Conservation (phyloP, 169 alveolate genomes). For the Plasmodium berghei region DNA sequence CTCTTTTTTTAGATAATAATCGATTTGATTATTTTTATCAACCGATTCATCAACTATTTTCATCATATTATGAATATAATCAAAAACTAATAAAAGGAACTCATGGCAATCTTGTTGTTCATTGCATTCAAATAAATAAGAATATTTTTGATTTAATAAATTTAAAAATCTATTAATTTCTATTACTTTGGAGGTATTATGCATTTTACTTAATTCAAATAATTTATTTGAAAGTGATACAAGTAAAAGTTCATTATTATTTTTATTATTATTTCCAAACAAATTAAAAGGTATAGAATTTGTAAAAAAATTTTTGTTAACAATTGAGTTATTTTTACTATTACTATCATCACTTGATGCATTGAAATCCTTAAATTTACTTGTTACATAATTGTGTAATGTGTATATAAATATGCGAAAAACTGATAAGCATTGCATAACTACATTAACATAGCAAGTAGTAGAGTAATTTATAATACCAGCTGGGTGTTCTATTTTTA, state of each 20-base stretch:
- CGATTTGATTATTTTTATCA: conserved; percentile 55
- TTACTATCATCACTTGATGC: conserved; percentile 60
- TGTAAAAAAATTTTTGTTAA: conserved; percentile 63
- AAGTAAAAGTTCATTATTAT: conserved; percentile 46
- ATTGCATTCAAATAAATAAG: conserved; percentile 59
- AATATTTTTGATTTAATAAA: conserved; percentile 57
- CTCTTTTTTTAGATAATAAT: conserved; percentile 50
- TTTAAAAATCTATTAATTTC: conserved; percentile 46
- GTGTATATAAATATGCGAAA: conserved; percentile 38
- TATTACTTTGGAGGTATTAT: conserved; percentile 30
- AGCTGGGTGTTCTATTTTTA: conserved; percentile 53
- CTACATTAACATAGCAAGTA: conserved; percentile 66
- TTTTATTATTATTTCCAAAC: conserved; percentile 70
- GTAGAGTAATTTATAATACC: conserved; percentile 63
- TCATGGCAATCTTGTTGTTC: conserved; percentile 76
- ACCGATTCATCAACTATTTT: conserved; percentile 58
- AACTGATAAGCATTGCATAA: conserved; percentile 48
- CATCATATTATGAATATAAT: conserved; percentile 64
- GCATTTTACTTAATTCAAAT: conserved; percentile 71
- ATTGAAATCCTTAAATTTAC: conserved; percentile 36
- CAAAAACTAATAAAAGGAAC: conserved; percentile 54
- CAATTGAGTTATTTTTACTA: conserved; percentile 52
- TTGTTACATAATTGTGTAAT: conserved; percentile 57
- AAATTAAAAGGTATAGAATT: conserved; percentile 66
- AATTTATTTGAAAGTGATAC: conserved; percentile 33